phyloP scores from a whole-genome alignment of 1,139 yeast genomes.

The Pichia sp. region DNA sequence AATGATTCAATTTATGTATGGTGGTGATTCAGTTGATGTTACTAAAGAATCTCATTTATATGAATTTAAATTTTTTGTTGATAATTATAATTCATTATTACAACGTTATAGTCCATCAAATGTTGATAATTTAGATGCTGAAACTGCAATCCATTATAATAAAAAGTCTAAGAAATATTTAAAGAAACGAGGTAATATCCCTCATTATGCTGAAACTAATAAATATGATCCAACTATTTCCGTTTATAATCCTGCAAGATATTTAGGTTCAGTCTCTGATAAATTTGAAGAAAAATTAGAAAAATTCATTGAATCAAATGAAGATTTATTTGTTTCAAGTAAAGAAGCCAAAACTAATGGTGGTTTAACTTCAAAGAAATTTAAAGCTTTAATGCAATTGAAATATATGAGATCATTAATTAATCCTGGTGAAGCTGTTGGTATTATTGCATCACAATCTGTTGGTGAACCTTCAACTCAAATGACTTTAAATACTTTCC shows the following conservation, averaged over 20 bases:
- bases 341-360: slow-evolving; percentile 42
- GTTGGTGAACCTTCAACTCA: slow-evolving; percentile 99
- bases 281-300: slow-evolving; percentile 80
- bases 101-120: slow-evolving; percentile 84
- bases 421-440: slow-evolving; percentile 97
- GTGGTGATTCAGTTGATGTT: slow-evolving; percentile 95
- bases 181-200: slow-evolving; percentile 57
- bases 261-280: slow-evolving; percentile 90
- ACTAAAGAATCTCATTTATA: slow-evolving; percentile 92
- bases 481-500: slow-evolving; percentile 99
- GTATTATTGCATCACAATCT: slow-evolving; percentile 97
- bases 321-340: slow-evolving; percentile 46
- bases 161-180: slow-evolving; percentile 75
- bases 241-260: slow-evolving; percentile 79
- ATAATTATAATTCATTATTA: slow-evolving; percentile 81
- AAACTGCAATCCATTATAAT: slow-evolving; percentile 68
- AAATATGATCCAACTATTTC: slow-evolving; percentile 90
- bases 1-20: slow-evolving; percentile 89
- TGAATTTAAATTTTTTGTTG: slow-evolving; percentile 88
- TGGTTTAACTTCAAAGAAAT: slow-evolving; percentile 73
- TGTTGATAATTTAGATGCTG: slow-evolving; percentile 73
- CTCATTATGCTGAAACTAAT: slow-evolving; percentile 53
- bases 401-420: slow-evolving; percentile 95
- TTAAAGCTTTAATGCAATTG: slow-evolving; percentile 95
- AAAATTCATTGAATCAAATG: slow-evolving; percentile 51